Percentiles rank a stretch among this genome's conserved stretches.
Evolutionary conservation across 768 basidiomycete species (phyloP).

Genomic region (Heimioporus sp.): DNA sequence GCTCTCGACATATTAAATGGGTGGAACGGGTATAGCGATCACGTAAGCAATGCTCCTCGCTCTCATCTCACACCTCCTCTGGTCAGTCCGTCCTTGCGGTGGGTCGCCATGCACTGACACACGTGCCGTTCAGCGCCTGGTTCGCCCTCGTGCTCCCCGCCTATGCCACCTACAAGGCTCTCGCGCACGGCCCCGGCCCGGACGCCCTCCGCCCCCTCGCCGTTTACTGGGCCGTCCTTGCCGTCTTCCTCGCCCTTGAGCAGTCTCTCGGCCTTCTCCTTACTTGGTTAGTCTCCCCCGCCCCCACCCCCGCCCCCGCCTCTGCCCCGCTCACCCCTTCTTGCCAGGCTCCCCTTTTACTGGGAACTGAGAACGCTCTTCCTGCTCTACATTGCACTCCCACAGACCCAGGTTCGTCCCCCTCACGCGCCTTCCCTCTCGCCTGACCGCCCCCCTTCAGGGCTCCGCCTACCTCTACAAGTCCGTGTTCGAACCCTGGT

Average conservation of each 20-base stretch:
- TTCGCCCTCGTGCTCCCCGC: conserved; percentile 66
- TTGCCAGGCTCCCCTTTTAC: conserved; percentile 68
- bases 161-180: conserved; percentile 66
- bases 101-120: no score
- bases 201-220: conserved; percentile 58
- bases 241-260: conserved; percentile 58
- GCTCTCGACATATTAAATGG: background rate
- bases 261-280: conserved; percentile 62
- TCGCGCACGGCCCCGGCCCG: conserved; percentile 46
- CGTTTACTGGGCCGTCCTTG: conserved; percentile 65
- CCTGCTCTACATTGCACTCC: conserved; percentile 64
- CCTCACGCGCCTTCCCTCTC: background rate
- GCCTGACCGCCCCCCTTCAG: conserved; percentile 34
- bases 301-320: background rate
- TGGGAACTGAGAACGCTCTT: conserved; percentile 72
- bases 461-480: conserved; percentile 68
- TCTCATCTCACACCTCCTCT: conserved; percentile 47
- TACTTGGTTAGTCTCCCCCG: conserved; percentile 49
- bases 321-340: conserved; percentile 13
- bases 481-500: conserved; percentile 59
- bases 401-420: conserved; percentile 59
- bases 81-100: no score
- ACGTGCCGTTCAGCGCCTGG: no score
- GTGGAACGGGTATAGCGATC: background rate
- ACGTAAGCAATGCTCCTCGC: conserved; percentile 41